Conservation (phyloP, 2,329 filamentous ascomycete species). For the Colletotrichum sp. region DNA sequence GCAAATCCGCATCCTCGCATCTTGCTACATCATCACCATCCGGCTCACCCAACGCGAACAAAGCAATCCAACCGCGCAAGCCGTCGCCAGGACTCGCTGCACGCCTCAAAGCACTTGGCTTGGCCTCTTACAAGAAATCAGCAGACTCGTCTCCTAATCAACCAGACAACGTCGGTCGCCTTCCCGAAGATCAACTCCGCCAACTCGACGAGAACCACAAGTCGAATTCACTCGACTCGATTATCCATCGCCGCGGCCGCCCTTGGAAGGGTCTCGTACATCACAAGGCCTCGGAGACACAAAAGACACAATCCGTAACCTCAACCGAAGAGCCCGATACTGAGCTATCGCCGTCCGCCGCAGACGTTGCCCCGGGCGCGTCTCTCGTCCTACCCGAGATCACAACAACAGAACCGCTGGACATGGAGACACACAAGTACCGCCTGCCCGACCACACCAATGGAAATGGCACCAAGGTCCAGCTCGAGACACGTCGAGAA, state of each 20-base stretch:
- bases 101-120: conserved; percentile 68
- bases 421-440: conserved; percentile 78
- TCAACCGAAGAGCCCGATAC: not conserved
- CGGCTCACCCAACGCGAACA: conserved; percentile 29
- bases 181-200: conserved; percentile 73
- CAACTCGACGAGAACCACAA: conserved; percentile 72
- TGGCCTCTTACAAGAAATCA: conserved; percentile 51
- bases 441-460: conserved; percentile 73
- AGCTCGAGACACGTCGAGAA: conserved; percentile 61
- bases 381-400: conserved; percentile 53
- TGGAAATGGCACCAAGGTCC: conserved; percentile 70
- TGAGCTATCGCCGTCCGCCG: not conserved
- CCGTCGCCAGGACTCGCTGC: conserved; percentile 69
- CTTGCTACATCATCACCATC: conserved; percentile 19
- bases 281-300: conserved; percentile 45
- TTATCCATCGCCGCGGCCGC: conserved; percentile 70
- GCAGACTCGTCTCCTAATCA: conserved; percentile 26
- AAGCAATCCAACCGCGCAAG: conserved; percentile 50
- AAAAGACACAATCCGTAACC: not conserved
- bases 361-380: conserved; percentile 31
- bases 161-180: conserved; percentile 65
- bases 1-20: not conserved
- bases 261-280: conserved; percentile 73
- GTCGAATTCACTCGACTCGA: conserved; percentile 53
- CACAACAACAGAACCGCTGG: conserved; percentile 52